Evolutionary conservation across 31 red algal genomes (phyloP).

Genomic region (Asparagopsis taxiformis): DNA sequence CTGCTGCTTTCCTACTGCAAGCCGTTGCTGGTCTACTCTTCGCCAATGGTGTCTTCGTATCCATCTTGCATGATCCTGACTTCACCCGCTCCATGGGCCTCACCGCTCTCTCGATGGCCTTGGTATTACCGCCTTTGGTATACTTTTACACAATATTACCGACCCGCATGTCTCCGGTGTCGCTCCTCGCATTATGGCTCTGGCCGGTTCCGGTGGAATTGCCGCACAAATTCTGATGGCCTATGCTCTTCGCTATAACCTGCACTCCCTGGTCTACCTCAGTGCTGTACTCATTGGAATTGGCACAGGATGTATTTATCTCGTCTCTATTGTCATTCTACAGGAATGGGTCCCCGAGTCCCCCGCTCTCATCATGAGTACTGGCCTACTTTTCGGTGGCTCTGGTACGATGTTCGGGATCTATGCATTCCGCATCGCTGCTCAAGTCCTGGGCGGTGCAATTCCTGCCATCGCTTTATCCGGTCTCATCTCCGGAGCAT

Average conservation of each 20-base stretch:
- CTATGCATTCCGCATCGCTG: conserved; percentile 6
- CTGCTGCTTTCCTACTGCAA: conserved; percentile 33
- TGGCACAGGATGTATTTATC: conserved; percentile 23
- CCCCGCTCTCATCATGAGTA: conserved; percentile 8
- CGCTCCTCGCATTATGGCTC: conserved; percentile 8
- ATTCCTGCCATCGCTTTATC: conserved; percentile 39
- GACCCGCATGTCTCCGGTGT: conserved; percentile 10
- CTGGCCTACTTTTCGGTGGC: conserved; percentile 26
- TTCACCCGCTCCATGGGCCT: conserved; percentile 31
- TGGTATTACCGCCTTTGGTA: conserved; percentile 31
- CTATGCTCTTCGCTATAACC: conserved; percentile 18
- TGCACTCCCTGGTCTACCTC: not conserved
- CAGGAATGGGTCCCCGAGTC: conserved; percentile 43
- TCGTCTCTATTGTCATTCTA: conserved; percentile 26
- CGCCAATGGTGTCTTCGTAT: conserved; percentile 37
- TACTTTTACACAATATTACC: conserved; percentile 29
- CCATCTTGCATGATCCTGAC: conserved; percentile 9
- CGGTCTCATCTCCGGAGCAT: conserved; percentile 5
- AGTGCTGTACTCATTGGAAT: conserved; percentile 6
- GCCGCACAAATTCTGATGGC: conserved; percentile 21
- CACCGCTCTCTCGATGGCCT: conserved; percentile 25
- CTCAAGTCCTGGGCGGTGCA: conserved; percentile 9
- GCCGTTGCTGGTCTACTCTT: conserved; percentile 30
- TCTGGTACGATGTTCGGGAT: conserved; percentile 28
- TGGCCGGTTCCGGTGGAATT: conserved; percentile 20